These are phyloP conservation scores for Podosphaera leucotricha DNA, from an alignment of 2,329 filamentous ascomycete genomes.

Conservation along the genomic window DNA sequence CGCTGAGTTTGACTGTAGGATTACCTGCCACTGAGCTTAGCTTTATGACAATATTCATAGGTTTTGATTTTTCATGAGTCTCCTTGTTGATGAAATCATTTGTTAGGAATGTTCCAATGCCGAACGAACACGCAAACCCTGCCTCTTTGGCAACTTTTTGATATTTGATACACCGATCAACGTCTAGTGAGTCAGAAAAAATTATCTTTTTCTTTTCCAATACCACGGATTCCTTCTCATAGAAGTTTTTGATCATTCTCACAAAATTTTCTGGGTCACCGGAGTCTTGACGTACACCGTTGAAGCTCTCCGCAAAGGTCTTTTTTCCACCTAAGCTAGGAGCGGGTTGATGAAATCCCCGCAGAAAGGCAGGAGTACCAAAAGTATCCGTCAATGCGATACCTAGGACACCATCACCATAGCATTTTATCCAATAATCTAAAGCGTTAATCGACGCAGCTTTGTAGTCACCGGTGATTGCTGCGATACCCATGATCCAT, in stretches of 20 bases:
- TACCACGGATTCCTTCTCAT: slow-evolving; percentile 32
- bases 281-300: slow-evolving; percentile 47
- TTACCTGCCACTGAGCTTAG: slow-evolving; percentile 62
- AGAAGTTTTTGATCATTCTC: slow-evolving; percentile 29
- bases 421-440: slow-evolving; percentile 74
- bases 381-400: slow-evolving; percentile 95
- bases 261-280: slow-evolving; percentile 46
- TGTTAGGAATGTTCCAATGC: slow-evolving; percentile 85
- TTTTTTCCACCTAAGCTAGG: slow-evolving; percentile 15
- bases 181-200: slow-evolving; percentile 85
- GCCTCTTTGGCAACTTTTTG: slow-evolving; percentile 58
- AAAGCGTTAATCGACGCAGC: slow-evolving; percentile 66
- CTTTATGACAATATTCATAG: slow-evolving; percentile 96
- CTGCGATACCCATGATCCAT: slow-evolving; percentile 98
- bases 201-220: slow-evolving; percentile 77
- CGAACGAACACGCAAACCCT: slow-evolving; percentile 71
- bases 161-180: slow-evolving; percentile 77
- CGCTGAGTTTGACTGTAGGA: slow-evolving; percentile 74
- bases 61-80: slow-evolving; percentile 61
- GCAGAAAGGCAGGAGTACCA: slow-evolving; percentile 71
- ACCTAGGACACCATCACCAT: slow-evolving; percentile 60
- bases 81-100: slow-evolving; percentile 66
- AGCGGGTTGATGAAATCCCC: slow-evolving; percentile 52
- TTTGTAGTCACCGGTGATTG: slow-evolving; percentile 67
- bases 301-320: slow-evolving; percentile 42